Conservation (phyloP, 1,284 basidiomycete species). For the Trichosporon coremiiforme region DNA sequence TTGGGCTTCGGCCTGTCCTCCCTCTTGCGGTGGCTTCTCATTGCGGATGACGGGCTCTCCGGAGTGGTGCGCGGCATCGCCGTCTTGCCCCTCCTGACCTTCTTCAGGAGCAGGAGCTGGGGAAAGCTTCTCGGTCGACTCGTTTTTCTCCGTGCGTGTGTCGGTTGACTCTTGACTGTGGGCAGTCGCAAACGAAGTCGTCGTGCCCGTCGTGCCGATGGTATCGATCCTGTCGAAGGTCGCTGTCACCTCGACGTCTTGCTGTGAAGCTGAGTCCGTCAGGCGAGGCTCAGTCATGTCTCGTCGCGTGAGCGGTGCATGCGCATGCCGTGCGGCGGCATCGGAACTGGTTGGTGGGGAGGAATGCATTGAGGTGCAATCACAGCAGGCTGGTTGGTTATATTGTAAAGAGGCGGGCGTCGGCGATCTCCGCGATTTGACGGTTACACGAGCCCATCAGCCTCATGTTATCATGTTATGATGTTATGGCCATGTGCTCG, state of each 20-base stretch:
- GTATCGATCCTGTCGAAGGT: neutral
- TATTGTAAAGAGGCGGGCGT: neutral
- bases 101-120: neutral
- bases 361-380: slow-evolving; percentile 1
- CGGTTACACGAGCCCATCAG: too few relatives aligned
- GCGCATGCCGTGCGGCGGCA: neutral
- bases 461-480: too few relatives aligned
- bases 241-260: neutral
- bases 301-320: neutral
- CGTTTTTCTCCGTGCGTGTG: neutral
- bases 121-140: neutral
- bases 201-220: too few relatives aligned
- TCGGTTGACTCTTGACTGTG: neutral
- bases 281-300: neutral
- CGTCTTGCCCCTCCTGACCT: neutral
- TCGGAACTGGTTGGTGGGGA: neutral
- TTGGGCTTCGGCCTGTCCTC: neutral
- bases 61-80: neutral
- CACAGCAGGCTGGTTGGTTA: neutral
- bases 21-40: neutral
- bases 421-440: neutral
- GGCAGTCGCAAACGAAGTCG: neutral
- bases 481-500: neutral
- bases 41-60: neutral
- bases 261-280: too few relatives aligned